Percentiles rank a stretch among this genome's conserved stretches.
phyloP scores from a whole-genome alignment of 345 rosid species.

The Adansonia digitata region DNA sequence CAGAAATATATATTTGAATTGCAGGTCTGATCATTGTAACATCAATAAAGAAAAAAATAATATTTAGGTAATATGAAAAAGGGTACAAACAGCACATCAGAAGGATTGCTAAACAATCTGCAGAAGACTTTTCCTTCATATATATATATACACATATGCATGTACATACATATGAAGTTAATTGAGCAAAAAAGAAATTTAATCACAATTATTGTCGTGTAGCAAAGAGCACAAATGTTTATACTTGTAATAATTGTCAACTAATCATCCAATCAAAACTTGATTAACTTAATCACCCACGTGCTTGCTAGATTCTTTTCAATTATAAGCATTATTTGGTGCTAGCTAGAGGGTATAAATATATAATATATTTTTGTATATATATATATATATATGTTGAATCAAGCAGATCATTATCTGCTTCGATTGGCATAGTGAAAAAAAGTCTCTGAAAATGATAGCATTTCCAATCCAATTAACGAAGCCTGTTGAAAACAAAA shows the following conservation, averaged over 20 bases:
- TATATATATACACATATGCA: no score
- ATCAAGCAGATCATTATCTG: background rate
- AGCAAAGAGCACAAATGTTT: background rate
- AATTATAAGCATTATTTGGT: background rate
- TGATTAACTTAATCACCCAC: background rate
- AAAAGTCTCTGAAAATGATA: constrained; percentile 2
- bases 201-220: background rate
- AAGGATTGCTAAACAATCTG: background rate
- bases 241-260: constrained; percentile 1
- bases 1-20: background rate
- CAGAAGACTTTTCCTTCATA: constrained; percentile 5
- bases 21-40: background rate
- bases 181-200: background rate
- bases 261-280: constrained; percentile 8
- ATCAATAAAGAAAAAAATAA: background rate
- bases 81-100: constrained; percentile 8
- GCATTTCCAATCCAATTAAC: background rate
- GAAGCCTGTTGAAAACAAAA: no score
- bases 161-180: background rate
- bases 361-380: no score
- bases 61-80: constrained; percentile 2
- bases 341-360: background rate
- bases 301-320: background rate
- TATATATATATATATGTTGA: background rate
- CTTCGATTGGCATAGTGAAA: background rate